Conservation (phyloP, 2,329 filamentous ascomycete genomes). For the Diaporthe aspalathi region DNA sequence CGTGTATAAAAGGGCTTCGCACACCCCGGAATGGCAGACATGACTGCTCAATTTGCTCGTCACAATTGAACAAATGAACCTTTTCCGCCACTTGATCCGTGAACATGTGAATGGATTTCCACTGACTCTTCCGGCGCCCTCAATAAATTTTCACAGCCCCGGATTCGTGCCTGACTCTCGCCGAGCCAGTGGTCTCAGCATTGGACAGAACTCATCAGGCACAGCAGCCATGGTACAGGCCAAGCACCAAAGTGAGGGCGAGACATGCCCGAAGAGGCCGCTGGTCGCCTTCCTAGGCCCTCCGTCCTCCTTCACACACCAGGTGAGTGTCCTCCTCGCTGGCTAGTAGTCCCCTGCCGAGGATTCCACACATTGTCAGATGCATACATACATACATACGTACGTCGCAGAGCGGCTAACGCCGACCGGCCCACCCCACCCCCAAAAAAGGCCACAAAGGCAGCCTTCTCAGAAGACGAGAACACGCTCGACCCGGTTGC, state of each 20-base stretch:
- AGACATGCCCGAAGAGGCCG: slow-evolving; percentile 9
- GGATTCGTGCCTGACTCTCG: background rate
- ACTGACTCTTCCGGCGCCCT: background rate
- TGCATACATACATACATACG: background rate
- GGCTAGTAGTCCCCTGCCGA: too few species aligned
- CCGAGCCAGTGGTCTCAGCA: background rate
- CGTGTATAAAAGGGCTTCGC: background rate
- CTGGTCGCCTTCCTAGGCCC: slow-evolving; percentile 46
- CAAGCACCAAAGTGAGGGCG: background rate
- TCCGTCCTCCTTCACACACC: slow-evolving; percentile 45
- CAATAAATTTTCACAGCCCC: slow-evolving; percentile 4
- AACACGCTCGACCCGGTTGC: slow-evolving; percentile 62
- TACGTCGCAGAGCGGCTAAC: slow-evolving; percentile 6
- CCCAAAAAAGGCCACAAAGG: slow-evolving; percentile 46
- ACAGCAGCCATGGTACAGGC: slow-evolving; percentile 9
- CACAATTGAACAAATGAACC: background rate
- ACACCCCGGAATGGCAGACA: background rate
- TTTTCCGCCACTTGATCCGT: too few species aligned
- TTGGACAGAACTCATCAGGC: background rate
- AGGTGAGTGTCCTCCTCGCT: slow-evolving; percentile 42
- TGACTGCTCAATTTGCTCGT: background rate
- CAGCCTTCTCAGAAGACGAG: slow-evolving; percentile 58
- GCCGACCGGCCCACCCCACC: background rate
- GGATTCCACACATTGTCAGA: too few species aligned
- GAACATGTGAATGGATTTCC: background rate